These are phyloP conservation scores for Fragilaria crotonensis DNA, from an alignment of 108 stramenopile species.

Conservation along the genomic window DNA sequence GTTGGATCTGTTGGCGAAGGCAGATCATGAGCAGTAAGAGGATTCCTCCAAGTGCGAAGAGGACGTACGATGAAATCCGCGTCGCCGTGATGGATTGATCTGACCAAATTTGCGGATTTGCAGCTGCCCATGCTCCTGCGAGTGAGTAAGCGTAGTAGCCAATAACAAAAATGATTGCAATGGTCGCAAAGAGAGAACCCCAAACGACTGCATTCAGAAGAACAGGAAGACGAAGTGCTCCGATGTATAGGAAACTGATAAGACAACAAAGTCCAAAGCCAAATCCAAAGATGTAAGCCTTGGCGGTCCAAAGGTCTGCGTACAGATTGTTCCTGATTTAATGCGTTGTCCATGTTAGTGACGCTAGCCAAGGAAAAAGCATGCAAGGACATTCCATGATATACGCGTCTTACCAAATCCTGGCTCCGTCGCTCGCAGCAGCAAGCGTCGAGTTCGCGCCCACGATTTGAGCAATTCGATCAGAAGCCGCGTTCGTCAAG, in stretches of 20 bases:
- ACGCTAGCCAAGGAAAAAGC: background rate
- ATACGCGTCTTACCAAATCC: background rate
- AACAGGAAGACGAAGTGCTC: constrained; percentile 73
- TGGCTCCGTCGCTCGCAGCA: background rate
- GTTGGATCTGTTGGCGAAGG: constrained; percentile 74
- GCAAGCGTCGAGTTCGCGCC: constrained; percentile 4
- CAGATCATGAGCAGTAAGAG: constrained; percentile 60
- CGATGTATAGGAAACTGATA: constrained; percentile 34
- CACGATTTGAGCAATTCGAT: constrained; percentile 22
- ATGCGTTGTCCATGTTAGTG: background rate
- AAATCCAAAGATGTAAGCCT: constrained; percentile 66
- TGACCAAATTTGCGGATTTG: constrained; percentile 28
- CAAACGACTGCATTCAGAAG: constrained; percentile 75
- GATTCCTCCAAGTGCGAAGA: constrained; percentile 50
- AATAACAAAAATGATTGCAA: constrained; percentile 45
- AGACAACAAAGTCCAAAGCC: constrained; percentile 59
- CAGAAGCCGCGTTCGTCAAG: constrained; percentile 33
- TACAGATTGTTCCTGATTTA: constrained; percentile 48
- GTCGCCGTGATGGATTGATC: constrained; percentile 42
- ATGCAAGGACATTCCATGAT: background rate
- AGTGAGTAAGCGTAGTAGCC: constrained; percentile 43
- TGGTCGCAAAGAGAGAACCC: constrained; percentile 60
- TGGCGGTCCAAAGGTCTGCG: constrained; percentile 43
- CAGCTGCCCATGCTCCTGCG: constrained; percentile 44
- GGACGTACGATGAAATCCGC: constrained; percentile 32